phyloP scores from a whole-genome alignment of 169 alveolate species.

The Eimeria praecox region DNA sequence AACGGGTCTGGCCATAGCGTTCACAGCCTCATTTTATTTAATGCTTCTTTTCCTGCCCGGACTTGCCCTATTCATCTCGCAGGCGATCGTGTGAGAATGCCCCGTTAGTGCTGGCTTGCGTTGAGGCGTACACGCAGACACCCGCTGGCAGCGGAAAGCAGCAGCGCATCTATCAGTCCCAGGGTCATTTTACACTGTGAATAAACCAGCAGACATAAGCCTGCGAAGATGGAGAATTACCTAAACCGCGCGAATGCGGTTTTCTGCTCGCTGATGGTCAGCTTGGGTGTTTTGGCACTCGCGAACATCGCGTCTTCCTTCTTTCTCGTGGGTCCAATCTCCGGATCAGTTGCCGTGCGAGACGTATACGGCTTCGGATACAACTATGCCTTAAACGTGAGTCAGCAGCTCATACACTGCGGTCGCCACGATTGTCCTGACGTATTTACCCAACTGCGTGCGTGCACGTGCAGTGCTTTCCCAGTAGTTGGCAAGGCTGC shows the following conservation, averaged over 20 bases:
- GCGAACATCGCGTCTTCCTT: constrained; percentile 83
- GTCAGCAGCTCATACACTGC: neutral
- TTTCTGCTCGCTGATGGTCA: constrained; percentile 81
- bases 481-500: neutral
- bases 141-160: neutral
- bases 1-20: neutral
- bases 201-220: neutral
- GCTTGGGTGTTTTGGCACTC: constrained; percentile 81
- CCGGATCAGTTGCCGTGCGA: constrained; percentile 76
- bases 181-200: neutral
- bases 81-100: neutral
- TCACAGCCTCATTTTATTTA: neutral
- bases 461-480: neutral
- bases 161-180: neutral
- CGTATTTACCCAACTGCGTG: too few species aligned
- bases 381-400: constrained; percentile 80
- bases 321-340: constrained; percentile 61
- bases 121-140: constrained; percentile 19
- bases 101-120: neutral
- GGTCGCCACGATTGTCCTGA: too few species aligned
- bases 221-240: constrained; percentile 83
- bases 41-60: neutral
- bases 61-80: neutral
- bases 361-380: constrained; percentile 82
- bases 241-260: constrained; percentile 84